These are phyloP conservation scores for Peterozyma xylosa DNA, from an alignment of 805 yeast genomes.

Conservation along the genomic window DNA sequence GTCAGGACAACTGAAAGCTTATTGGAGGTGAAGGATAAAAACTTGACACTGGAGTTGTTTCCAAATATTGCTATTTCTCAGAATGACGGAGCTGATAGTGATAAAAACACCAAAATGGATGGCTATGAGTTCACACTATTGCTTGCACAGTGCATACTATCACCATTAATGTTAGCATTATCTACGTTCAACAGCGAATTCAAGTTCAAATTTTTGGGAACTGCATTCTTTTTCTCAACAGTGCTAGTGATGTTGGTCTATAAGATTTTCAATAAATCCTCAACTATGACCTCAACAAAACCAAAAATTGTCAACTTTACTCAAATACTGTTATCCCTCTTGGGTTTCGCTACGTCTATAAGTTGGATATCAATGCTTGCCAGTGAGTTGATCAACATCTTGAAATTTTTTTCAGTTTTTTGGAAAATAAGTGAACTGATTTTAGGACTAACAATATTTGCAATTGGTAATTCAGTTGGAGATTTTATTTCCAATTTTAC, in stretches of 20 bases:
- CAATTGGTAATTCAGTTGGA: slow-evolving; percentile 89
- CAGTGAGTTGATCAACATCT: slow-evolving; percentile 55
- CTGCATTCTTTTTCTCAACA: slow-evolving; percentile 1
- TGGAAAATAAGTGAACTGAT: slow-evolving; percentile 67
- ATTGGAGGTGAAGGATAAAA: slow-evolving; percentile 8
- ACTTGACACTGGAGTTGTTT: slow-evolving; percentile 2
- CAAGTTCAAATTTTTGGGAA: slow-evolving; percentile 3
- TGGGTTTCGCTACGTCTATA: slow-evolving; percentile 64
- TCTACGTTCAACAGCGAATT: slow-evolving; percentile 11
- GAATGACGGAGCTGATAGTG: slow-evolving; percentile 1
- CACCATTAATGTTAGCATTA: slow-evolving; percentile 19
- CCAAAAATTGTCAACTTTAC: neutral
- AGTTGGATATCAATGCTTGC: slow-evolving; percentile 67
- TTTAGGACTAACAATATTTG: slow-evolving; percentile 81
- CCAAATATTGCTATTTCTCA: slow-evolving; percentile 4
- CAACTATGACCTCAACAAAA: neutral
- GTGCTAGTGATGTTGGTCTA: neutral
- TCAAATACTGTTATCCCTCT: neutral
- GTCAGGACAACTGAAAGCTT: slow-evolving; percentile 15
- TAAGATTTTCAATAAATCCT: neutral
- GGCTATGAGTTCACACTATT: slow-evolving; percentile 18
- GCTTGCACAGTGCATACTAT: slow-evolving; percentile 21
- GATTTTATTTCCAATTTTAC: slow-evolving; percentile 81
- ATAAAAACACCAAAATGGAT: slow-evolving; percentile 1
- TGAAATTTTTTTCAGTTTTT: slow-evolving; percentile 54